Percentiles rank a stretch among this genome's conserved stretches.
phyloP scores from a whole-genome alignment of 257 asterid species.

The Plantago ovata region DNA sequence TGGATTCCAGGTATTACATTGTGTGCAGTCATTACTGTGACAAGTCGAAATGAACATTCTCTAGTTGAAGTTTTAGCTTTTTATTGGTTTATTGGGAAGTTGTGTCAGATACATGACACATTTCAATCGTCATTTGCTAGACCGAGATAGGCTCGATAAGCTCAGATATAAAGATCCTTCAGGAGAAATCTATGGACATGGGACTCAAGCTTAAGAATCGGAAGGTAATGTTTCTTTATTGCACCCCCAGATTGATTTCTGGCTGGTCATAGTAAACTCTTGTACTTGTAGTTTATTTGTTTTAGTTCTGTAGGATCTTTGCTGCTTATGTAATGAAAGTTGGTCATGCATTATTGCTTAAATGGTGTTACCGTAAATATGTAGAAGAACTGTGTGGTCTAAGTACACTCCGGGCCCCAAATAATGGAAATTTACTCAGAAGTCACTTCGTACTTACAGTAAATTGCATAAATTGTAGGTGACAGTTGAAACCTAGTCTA shows the following conservation, averaged over 20 bases:
- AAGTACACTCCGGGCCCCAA: no score
- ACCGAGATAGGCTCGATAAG: constrained; percentile 97
- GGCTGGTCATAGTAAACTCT: no score
- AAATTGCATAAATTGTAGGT: no score
- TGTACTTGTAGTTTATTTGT: no score
- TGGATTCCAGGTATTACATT: constrained; percentile 81
- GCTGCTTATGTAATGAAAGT: no score
- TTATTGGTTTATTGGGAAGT: constrained; percentile 4
- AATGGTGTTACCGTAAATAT: no score
- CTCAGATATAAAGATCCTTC: constrained; percentile 93
- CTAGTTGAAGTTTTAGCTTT: constrained; percentile 3
- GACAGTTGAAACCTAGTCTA: no score
- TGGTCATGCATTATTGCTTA: no score
- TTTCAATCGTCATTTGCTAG: constrained; percentile 41
- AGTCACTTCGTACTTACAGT: no score
- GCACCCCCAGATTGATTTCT: neutral
- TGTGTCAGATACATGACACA: constrained; percentile 19
- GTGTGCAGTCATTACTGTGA: constrained; percentile 5
- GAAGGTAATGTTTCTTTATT: constrained; percentile 51
- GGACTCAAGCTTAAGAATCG: constrained; percentile 97
- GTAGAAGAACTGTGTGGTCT: no score
- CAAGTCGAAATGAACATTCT: neutral
- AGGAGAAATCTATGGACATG: constrained; percentile 98
- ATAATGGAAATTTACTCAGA: no score
- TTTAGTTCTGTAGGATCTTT: no score